Evolutionary conservation across 2,329 filamentous ascomycete genomes (phyloP).

Genomic region (Westerdykella aurantiaca): DNA sequence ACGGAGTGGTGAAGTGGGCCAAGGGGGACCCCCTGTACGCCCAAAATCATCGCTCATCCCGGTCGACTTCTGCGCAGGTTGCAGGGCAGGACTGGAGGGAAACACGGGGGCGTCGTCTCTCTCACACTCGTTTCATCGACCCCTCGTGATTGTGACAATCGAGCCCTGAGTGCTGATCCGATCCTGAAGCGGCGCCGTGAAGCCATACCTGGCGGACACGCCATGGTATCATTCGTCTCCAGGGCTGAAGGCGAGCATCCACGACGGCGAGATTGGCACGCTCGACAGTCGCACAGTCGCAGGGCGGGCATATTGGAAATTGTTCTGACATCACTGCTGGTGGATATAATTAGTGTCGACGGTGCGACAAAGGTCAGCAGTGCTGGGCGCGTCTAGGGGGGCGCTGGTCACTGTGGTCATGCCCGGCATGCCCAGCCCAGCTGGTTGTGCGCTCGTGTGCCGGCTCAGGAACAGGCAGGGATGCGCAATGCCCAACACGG

Average conservation of each 20-base stretch:
- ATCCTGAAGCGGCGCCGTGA: constrained; percentile 23
- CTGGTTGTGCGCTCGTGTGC: neutral
- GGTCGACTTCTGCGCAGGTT: constrained; percentile 26
- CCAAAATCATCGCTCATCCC: constrained; percentile 36
- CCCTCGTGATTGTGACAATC: constrained; percentile 38
- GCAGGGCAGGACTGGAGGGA: constrained; percentile 28
- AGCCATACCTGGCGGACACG: constrained; percentile 15
- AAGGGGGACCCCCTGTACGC: constrained; percentile 12
- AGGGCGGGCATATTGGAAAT: neutral
- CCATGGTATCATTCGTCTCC: neutral
- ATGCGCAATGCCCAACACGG: constrained; percentile 9
- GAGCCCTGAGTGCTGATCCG: constrained; percentile 23
- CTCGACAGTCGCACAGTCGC: too few species aligned
- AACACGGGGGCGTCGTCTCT: constrained; percentile 32
- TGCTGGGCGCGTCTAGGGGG: neutral
- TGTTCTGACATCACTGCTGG: neutral
- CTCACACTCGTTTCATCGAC: constrained; percentile 34
- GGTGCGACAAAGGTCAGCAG: neutral
- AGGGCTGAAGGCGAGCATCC: neutral
- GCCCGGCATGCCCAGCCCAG: too few species aligned
- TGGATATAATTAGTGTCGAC: neutral
- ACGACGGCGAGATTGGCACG: too few species aligned
- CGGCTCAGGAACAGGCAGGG: constrained; percentile 29
- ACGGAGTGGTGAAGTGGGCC: constrained; percentile 16
- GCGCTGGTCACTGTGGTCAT: too few species aligned